A percentile compares a stretch with the other conserved stretches of the same genome.
phyloP scores from a whole-genome alignment of 768 basidiomycete species.

The Auriculariales sp. region DNA sequence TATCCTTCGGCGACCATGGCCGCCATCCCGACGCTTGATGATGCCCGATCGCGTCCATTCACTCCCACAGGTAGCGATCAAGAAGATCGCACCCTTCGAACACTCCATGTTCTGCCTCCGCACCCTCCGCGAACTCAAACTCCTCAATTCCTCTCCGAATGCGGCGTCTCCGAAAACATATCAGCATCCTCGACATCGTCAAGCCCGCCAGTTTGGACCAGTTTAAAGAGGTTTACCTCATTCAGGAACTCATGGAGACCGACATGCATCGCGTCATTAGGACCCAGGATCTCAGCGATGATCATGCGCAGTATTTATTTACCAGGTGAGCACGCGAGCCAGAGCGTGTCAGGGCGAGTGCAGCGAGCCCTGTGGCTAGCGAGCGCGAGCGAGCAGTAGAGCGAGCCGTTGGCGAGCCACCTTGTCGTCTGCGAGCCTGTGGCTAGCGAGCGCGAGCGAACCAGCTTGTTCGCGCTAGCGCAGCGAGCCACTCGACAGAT shows the following conservation, averaged over 20 bases:
- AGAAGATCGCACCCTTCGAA: constrained; percentile 90
- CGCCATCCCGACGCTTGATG: too few relatives aligned
- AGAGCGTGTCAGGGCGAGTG: constrained; percentile 48
- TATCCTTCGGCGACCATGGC: too few relatives aligned
- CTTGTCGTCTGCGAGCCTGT: too few relatives aligned
- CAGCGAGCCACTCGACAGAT: too few relatives aligned
- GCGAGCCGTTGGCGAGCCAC: too few relatives aligned
- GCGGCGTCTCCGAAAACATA: constrained; percentile 3
- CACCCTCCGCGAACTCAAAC: constrained; percentile 82
- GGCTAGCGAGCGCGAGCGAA: too few relatives aligned
- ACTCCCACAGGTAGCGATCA: constrained; percentile 95
- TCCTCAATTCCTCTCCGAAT: not conserved
- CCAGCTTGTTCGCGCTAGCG: too few relatives aligned
- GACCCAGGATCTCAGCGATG: constrained; percentile 88
- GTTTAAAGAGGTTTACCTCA: constrained; percentile 78
- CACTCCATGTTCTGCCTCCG: constrained; percentile 84
- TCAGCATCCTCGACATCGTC: constrained; percentile 20
- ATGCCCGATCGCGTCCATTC: too few relatives aligned
- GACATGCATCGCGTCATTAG: constrained; percentile 95
- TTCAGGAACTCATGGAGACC: constrained; percentile 90
- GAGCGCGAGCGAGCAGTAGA: too few relatives aligned
- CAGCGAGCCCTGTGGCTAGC: too few relatives aligned
- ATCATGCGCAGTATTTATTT: constrained; percentile 48
- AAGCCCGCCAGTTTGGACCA: constrained; percentile 57
- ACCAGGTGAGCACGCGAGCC: constrained; percentile 24